These are phyloP conservation scores for Teunomyces aglyptinius DNA, from an alignment of 805 yeast species.

Conservation along the genomic window DNA sequence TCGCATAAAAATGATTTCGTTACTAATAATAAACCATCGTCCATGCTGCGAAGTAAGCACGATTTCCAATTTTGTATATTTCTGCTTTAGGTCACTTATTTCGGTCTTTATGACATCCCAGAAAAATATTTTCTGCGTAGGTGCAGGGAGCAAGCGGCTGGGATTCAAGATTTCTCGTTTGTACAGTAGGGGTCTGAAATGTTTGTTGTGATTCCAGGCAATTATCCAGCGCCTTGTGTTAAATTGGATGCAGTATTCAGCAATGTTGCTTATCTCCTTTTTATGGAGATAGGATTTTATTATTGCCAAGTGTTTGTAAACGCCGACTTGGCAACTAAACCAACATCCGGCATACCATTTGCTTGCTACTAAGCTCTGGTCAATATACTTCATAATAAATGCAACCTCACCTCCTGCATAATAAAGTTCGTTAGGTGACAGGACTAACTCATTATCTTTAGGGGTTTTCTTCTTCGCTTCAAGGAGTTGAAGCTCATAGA, in stretches of 20 bases:
- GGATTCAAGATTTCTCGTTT: neutral
- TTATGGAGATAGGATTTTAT: slow-evolving; percentile 3
- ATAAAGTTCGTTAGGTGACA: slow-evolving; percentile 11
- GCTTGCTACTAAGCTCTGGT: slow-evolving; percentile 8
- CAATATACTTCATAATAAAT: slow-evolving; percentile 12
- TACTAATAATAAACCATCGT: neutral
- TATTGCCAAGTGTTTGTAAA: slow-evolving; percentile 10
- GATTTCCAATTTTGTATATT: neutral
- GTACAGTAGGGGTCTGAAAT: neutral
- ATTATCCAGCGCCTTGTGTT: slow-evolving; percentile 18
- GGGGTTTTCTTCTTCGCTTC: slow-evolving; percentile 4
- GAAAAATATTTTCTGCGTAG: neutral
- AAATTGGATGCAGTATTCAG: slow-evolving; percentile 8
- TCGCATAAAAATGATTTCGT: neutral
- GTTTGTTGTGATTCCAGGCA: slow-evolving; percentile 14
- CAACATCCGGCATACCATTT: slow-evolving; percentile 11
- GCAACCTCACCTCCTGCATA: slow-evolving; percentile 18
- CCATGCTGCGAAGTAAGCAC: neutral
- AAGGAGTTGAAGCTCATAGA: slow-evolving; percentile 7
- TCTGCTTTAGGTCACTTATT: neutral
- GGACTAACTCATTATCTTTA: slow-evolving; percentile 10
- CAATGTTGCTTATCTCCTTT: slow-evolving; percentile 1
- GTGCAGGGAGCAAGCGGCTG: neutral
- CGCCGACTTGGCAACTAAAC: slow-evolving; percentile 20
- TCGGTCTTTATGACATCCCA: neutral